Evolutionary conservation across 306 rosid species (phyloP).

Genomic region (Sechiopsis laciniata): DNA sequence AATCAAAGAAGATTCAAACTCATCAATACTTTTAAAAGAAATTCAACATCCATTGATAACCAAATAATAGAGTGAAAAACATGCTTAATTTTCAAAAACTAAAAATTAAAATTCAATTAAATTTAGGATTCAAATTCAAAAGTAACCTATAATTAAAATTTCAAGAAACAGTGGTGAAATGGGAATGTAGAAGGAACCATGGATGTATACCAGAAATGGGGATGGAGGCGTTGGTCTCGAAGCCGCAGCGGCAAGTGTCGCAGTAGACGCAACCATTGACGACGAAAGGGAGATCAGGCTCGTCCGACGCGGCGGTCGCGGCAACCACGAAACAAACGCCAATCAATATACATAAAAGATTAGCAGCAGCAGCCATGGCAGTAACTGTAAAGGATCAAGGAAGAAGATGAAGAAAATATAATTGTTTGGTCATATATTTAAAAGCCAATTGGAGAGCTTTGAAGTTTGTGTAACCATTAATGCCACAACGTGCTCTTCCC

Average conservation of each 20-base stretch:
- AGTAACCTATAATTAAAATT: too few species aligned
- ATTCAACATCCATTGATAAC: too few species aligned
- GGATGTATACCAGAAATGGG: slow-evolving; percentile 27
- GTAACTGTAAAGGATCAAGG: neutral
- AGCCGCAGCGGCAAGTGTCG: slow-evolving; percentile 74
- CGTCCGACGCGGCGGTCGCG: slow-evolving; percentile 15
- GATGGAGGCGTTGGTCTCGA: slow-evolving; percentile 57
- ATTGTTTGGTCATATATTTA: neutral
- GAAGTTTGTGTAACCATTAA: slow-evolving; percentile 4
- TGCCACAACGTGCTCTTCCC: slow-evolving; percentile 1
- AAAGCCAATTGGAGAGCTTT: neutral
- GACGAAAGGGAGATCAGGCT: slow-evolving; percentile 18
- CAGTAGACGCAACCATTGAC: slow-evolving; percentile 56
- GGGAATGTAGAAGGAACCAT: neutral
- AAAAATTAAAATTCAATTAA: too few species aligned
- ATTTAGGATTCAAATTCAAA: too few species aligned
- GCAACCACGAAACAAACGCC: slow-evolving; percentile 24
- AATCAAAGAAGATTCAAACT: too few species aligned
- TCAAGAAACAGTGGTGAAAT: too few species aligned
- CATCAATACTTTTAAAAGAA: too few species aligned
- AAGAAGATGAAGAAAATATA: neutral
- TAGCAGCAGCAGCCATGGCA: neutral
- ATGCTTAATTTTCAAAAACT: too few species aligned
- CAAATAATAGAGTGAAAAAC: too few species aligned
- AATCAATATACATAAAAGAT: neutral